These are phyloP conservation scores for Rhododendron griersonianum DNA, from an alignment of 148 eudicot genomes.

Conservation along the genomic window DNA sequence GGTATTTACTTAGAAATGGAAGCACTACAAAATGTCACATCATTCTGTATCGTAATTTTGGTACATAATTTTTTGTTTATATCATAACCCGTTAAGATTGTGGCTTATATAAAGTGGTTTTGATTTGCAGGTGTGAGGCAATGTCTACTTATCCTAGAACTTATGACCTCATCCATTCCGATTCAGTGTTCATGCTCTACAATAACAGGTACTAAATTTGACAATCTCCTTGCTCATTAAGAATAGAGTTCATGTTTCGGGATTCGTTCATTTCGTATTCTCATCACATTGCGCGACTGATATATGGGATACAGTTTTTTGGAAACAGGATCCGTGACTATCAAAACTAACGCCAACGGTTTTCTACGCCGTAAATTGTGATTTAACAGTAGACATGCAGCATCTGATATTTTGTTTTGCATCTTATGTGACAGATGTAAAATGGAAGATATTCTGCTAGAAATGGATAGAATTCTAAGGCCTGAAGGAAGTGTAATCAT, in stretches of 20 bases:
- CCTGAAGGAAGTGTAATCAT: conserved; percentile 82
- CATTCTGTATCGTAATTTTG: background rate
- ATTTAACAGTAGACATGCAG: background rate
- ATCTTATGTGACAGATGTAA: conserved; percentile 46
- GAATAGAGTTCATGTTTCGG: background rate
- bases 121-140: conserved; percentile 61
- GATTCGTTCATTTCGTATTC: background rate
- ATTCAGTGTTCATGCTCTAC: conserved; percentile 59
- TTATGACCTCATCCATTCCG: conserved; percentile 67
- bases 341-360: background rate
- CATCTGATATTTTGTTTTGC: background rate
- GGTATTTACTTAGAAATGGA: background rate
- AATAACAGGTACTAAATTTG: conserved; percentile 34
- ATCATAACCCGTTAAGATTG: background rate
- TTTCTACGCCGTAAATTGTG: background rate
- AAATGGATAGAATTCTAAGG: conserved; percentile 83
- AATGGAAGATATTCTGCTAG: conserved; percentile 71
- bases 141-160: conserved; percentile 84
- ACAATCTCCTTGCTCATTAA: background rate
- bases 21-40: background rate
- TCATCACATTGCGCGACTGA: background rate
- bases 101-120: background rate
- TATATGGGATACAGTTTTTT: background rate
- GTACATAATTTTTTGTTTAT: background rate
- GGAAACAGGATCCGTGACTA: background rate